Conservation (phyloP, 768 basidiomycete species). For the Lyophyllum shimeji region DNA sequence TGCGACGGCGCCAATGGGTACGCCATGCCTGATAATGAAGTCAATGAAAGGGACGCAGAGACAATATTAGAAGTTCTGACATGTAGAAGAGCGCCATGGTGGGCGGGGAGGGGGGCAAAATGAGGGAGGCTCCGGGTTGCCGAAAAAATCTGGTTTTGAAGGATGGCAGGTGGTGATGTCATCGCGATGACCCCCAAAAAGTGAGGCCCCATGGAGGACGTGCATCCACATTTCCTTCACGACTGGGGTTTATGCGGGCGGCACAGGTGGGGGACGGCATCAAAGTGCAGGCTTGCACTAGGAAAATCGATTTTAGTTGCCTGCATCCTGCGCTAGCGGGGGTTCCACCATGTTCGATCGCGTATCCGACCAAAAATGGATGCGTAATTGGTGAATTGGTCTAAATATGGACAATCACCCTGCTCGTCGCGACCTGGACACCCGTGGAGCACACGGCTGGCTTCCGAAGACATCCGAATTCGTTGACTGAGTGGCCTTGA, state of each 20-base stretch:
- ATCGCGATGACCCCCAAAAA: background rate
- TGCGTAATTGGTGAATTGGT: background rate
- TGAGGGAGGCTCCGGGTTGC: background rate
- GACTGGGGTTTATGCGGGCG: background rate
- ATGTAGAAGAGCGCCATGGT: slow-evolving; percentile 21
- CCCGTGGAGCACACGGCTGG: no score
- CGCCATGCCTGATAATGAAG: slow-evolving; percentile 41
- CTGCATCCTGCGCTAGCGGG: no score
- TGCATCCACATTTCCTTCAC: background rate
- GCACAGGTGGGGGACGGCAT: background rate
- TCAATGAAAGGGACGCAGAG: background rate
- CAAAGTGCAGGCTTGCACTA: no score
- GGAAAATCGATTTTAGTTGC: no score
- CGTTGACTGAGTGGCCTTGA: no score
- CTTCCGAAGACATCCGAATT: no score
- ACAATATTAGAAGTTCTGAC: background rate
- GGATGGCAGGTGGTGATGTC: slow-evolving; percentile 7
- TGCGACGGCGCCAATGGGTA: slow-evolving; percentile 61
- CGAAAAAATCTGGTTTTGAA: background rate
- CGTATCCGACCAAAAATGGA: no score
- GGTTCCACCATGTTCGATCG: background rate
- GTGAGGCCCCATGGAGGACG: background rate
- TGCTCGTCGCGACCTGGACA: no score
- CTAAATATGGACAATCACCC: background rate
- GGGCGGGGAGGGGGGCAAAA: background rate